Base-by-base conservation (phyloP, 75 land plant species). In the Larix kaempferi region DNA sequence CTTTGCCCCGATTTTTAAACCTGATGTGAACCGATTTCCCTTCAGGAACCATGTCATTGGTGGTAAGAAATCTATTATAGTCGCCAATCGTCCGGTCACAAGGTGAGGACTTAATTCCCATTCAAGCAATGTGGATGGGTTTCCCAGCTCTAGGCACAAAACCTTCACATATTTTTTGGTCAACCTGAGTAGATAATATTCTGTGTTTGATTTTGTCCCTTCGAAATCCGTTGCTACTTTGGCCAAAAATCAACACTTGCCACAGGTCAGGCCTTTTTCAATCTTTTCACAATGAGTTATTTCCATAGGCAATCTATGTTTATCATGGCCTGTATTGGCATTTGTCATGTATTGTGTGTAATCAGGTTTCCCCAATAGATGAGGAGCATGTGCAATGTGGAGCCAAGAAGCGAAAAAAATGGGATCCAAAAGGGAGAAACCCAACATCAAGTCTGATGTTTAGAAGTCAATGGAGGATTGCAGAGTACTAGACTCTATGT, bases 381-480 rank as follows among this genome's bases (percentile, higher is more conserved):
- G 25, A 54, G 54, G 49, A 39, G 16, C 72, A 67, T 49, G 56
- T 71, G 35, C 65, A 78, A n/a, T 82, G 83, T 80, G 83, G 83
- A 13, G 80, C 80, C 19, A 78, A 65, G 44, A 69, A 82, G 33
- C 39, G 83, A 23, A 79, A 80, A 49, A 82, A 21, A 52, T 69
- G 6, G 22, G 25, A 66, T 66, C 82, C 2, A 60, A 63, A 61
- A 77, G 56, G 29, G 37, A 52, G 59, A 57, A 60, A 12, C 73
- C 65, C 23, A 17, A 35, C 27, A 21, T 29, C 19, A 25, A 59
- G 0, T 6, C 10, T n/a, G 7, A 59, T 59, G 61, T n/a, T n/a
- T 11, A 26, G 33, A 62, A 25, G 27, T 33, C 33, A 12, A 21
- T 26, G 33, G 65, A 27, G 27, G 65, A 62, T 59, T n/a, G n/a